phyloP scores from a whole-genome alignment of 306 rosid species.

The Malus sieversii region DNA sequence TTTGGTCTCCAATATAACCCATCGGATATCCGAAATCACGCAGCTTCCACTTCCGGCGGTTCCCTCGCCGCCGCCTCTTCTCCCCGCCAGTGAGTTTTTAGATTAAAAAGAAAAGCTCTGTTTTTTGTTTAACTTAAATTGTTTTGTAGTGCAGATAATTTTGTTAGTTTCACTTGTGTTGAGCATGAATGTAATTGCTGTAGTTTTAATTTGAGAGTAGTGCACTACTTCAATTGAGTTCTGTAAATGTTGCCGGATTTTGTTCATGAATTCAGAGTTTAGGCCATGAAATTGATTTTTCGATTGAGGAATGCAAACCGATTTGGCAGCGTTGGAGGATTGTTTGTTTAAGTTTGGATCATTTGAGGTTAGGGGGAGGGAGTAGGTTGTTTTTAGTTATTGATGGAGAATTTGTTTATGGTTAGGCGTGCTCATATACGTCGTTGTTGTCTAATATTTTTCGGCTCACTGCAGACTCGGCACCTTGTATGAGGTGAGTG shows the following conservation, averaged over 20 bases:
- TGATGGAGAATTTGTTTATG: not conserved
- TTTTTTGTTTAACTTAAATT: not conserved
- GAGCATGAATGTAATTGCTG: not conserved
- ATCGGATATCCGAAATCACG: constrained; percentile 41
- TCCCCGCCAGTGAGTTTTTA: constrained; percentile 56
- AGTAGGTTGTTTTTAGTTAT: not conserved
- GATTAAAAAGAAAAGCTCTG: not conserved
- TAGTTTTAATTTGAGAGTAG: not conserved
- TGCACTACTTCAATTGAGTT: not conserved
- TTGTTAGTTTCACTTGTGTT: not conserved
- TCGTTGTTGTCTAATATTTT: not conserved
- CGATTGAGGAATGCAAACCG: not conserved
- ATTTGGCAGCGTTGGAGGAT: not conserved
- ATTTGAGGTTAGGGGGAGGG: not conserved
- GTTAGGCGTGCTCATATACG: not conserved
- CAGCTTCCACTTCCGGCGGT: constrained; percentile 25
- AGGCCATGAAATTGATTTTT: not conserved
- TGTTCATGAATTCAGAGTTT: not conserved
- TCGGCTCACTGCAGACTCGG: not conserved
- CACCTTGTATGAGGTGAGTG: not conserved
- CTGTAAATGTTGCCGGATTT: not conserved
- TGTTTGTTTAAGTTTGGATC: not conserved
- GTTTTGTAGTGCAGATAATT: not conserved
- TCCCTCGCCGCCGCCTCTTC: constrained; percentile 41
- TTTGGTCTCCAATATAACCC: constrained; percentile 52